Base-by-base conservation (phyloP, 306 rosid species). In the Vachellia collinsii region DNA sequence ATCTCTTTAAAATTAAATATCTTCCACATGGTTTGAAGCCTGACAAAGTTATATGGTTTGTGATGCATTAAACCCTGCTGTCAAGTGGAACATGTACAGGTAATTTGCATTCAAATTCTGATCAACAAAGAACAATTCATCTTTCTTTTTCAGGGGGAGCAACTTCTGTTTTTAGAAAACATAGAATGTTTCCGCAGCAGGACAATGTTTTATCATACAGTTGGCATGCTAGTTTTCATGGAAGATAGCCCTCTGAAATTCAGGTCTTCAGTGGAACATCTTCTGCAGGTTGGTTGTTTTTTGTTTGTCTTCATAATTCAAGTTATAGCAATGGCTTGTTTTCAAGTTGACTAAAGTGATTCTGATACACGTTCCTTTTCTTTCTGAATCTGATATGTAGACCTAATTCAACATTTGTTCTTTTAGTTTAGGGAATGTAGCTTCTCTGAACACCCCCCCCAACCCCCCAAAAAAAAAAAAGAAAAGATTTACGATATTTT, bases 191-290 rank as follows among this genome's bases (percentile, higher is more conserved):
- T 77, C 44, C 77, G 77, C 64, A 42, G 87, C 82, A 83, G 89
- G 74, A 86, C 89, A 80, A 83, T 85, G 9, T 54, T 86, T 43
- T 81, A 86, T 22, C 83, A 73, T 72, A 81, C 79, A 63, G 56
- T 86, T 80, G 85, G 89, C 81, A 83, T 74, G 77, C n/a, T 86
- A 83, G 25, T 86, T 20, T 83, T 86, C 81, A 77, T 83, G 81
- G 89, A 86, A 70, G 89, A 86, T 74, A 86, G 77, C 83, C 79
- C 37, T 1, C 44, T 80, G 63, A 86, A 78, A 63, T 86, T 86
- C 66, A 83, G 84, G 79, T 86, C 89, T 70, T 81, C 85, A 62
- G 77, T 86, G 89, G 87, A 83, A 62, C 81, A 85, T 61, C 82
- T 86, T 25, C 72, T 74, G 41, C 87, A 81, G 89, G 89, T 86